Conservation (phyloP, 805 yeast genomes). For the Wickerhamomyces tratensis region DNA sequence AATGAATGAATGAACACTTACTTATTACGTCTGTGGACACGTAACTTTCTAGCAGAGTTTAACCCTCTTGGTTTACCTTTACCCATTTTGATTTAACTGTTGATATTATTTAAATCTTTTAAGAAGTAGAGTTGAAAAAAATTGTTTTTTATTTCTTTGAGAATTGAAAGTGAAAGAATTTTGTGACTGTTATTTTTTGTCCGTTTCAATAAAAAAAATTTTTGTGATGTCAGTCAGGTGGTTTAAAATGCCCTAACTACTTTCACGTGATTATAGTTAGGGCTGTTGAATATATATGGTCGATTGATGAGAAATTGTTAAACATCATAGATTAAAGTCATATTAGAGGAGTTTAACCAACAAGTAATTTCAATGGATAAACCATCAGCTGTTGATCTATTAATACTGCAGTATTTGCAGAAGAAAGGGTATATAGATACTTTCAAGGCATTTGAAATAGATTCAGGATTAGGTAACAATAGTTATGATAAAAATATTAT, state of each 20-base stretch:
- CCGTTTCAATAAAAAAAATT: neutral
- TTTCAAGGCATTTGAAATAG: conserved; percentile 33
- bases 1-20: conserved; percentile 21
- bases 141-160: too few species aligned
- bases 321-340: too few species aligned
- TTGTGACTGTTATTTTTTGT: neutral
- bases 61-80: conserved; percentile 99
- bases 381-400: conserved; percentile 17
- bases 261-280: too few species aligned
- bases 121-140: neutral
- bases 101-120: conserved; percentile 7
- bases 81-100: conserved; percentile 65
- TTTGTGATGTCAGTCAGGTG: neutral
- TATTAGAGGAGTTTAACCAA: too few species aligned
- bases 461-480: conserved; percentile 4
- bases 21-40: conserved; percentile 99
- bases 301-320: too few species aligned
- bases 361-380: neutral
- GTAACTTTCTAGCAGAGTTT: conserved; percentile 99
- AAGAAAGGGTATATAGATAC: conserved; percentile 38
- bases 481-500: too few species aligned
- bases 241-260: too few species aligned
- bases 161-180: neutral
- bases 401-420: conserved; percentile 53
- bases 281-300: too few species aligned